Conservation (phyloP, 1,284 basidiomycete genomes). For the Papiliotrema fonsecae region DNA sequence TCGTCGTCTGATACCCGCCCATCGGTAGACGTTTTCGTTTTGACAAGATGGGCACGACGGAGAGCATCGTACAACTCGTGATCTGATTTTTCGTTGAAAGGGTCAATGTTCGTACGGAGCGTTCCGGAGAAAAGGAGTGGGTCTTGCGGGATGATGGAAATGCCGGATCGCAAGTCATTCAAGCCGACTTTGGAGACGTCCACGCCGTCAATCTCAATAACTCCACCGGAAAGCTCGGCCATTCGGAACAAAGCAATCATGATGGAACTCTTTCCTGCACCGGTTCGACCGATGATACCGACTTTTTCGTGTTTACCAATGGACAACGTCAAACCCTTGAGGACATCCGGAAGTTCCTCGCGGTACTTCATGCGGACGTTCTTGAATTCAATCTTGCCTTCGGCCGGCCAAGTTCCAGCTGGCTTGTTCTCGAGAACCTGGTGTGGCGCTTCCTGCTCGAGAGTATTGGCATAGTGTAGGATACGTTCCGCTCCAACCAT, state of each 20-base stretch:
- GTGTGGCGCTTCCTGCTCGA: slow-evolving; percentile 76
- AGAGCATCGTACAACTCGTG: slow-evolving; percentile 75
- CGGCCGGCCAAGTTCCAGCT: slow-evolving; percentile 60
- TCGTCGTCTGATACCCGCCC: not conserved
- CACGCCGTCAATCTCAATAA: slow-evolving; percentile 48
- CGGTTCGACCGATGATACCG: slow-evolving; percentile 42
- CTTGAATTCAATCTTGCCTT: slow-evolving; percentile 46
- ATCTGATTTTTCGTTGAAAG: slow-evolving; percentile 69
- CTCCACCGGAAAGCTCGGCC: slow-evolving; percentile 48
- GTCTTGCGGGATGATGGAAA: slow-evolving; percentile 81
- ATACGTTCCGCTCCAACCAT: slow-evolving; percentile 88
- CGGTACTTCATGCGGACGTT: slow-evolving; percentile 52
- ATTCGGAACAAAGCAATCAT: slow-evolving; percentile 55
- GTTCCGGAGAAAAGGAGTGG: slow-evolving; percentile 58
- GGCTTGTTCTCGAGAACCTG: slow-evolving; percentile 59
- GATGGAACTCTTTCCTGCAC: slow-evolving; percentile 58
- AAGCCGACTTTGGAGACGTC: slow-evolving; percentile 54
- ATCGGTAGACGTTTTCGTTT: slow-evolving; percentile 2
- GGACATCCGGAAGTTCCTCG: slow-evolving; percentile 51
- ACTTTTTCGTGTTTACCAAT: slow-evolving; percentile 53
- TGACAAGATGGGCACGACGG: slow-evolving; percentile 68
- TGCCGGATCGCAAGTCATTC: slow-evolving; percentile 49
- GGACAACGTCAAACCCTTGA: slow-evolving; percentile 57
- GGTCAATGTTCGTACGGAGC: slow-evolving; percentile 62
- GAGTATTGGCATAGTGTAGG: slow-evolving; percentile 59